Base-by-base conservation (phyloP, 805 yeast species). In the Starmerella khaoyaiensis region DNA sequence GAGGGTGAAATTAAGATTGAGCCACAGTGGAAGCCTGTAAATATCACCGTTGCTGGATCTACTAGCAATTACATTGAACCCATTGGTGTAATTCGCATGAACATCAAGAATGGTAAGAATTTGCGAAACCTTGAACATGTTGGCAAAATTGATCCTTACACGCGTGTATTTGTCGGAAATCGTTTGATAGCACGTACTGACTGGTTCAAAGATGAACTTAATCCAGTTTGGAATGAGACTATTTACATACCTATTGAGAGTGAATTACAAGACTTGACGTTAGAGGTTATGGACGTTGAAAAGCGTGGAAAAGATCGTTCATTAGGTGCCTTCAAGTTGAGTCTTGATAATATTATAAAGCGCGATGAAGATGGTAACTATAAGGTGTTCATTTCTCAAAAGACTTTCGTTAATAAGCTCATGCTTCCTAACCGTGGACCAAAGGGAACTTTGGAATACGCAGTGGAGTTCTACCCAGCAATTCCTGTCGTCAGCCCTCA, bases 271-370 rank as follows among this genome's bases (percentile, higher is more conserved):
- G 76, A 69, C 51, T 59, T 90, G 45, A 75, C 86, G 2, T 56
- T 90, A 39, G 97, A 90, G 56, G 93, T 76, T 5, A 80, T 90
- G 94, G 97, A 90, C 60, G 79, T 79, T 23, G 87, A 86, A 60
- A 69, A 69, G 41, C 68, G 62, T 37, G 71, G 78, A n/a, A 71
- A 74, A 29, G 98, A 90, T 59, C 74, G 95, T 51, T 72, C 93
- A 4, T 68, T 90, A 33, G 99, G 99, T 36, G 69, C 77, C 2
- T 77, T 81, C 61, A 77, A 76, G 50, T 60, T 90, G 16, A 71
- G 73, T 50, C 63, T 81, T 44, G 64, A 67, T 37, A 81, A 76
- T 20, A 61, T 82, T 49, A 73, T 87, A 54, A 69, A 71, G 44
- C 76, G 71, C 53, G 65, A 65, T 41, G 60, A 60, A 16, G 64